Base-by-base conservation (phyloP, 1,284 basidiomycete genomes). In the Ceratobasidium theobromae region DNA sequence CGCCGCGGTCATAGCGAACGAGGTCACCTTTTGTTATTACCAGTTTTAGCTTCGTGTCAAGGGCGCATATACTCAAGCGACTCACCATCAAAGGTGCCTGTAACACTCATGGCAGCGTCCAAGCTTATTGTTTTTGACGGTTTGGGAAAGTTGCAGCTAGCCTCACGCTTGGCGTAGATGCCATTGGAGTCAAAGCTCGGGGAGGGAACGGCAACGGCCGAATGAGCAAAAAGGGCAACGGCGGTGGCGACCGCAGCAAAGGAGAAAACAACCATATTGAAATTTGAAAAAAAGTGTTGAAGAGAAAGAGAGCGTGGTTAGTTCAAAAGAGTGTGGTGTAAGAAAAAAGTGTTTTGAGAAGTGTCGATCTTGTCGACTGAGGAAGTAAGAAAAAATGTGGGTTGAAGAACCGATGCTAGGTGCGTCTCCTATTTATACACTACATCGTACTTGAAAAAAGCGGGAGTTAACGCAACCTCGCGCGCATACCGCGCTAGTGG, bases 1-100 rank as follows among this genome's bases (percentile, higher is more conserved):
- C 49, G 58, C 58, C 58, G 25, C 58, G 58, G 35, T 62, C 58
- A 25, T 51, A 62, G 27, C 58, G 30, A 33, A 62, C 58, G 48
- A 51, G 49, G 18, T 48, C 58, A 18, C 58, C 58, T 62, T 8
- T 9, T 12, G n/a, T n/a, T n/a, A n/a, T n/a, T n/a, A n/a, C 5
- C 32, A 21, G 2, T 4, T 27, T 25, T 25, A 9, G 23, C 28
- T 4, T 4, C 18, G 21, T 49, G 16, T 11, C 6, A 11, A 11
- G 9, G 6, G 9, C 23, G 16, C 5, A 21, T 11, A 12, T 41
- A 14, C 35, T 8, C 16, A 8, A 16, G 16, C 8, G 16, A 8
- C 45, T 32, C 33, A 62, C 58, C 58, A 41, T 62, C 58, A 30
- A 51, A 62, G 14, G 58, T 62, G 14, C 58, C 58, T 16, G 58